Base-by-base conservation (phyloP, 2,329 filamentous ascomycete species). In the Hymenoscyphus linearis region DNA sequence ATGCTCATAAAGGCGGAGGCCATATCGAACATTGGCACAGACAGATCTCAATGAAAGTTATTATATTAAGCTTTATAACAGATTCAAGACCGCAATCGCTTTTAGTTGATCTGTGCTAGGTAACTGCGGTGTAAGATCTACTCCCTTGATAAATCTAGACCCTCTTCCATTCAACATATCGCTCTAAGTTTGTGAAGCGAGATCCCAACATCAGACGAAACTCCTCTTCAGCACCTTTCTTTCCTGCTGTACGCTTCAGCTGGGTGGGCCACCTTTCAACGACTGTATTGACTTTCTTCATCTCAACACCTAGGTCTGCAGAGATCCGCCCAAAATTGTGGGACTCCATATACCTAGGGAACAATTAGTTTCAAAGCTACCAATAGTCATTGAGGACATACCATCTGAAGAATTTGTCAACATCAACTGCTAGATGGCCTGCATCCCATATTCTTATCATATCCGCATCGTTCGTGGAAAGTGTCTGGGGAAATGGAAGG, bases 241-340 rank as follows among this genome's bases (percentile, higher is more conserved):
- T 58, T 35, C 63, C 56, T 26, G 63, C 57, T 4, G 62, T 60
- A 12, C 67, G 59, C 22, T 64, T 67, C 35, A 76, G 34, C 16
- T 67, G 65, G 35, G 64, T 62, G 4, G 74, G 74, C 74, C 74
- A 77, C 9, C 67, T 60, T 7, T 71, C 68, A 13, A 76, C 65
- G 47, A 77, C 70, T 0, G 71, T 74, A 36, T 76, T 65, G 2
- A 63, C 3, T 55, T 22, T 40, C 61, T 74, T 77, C 36, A 71
- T 65, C 52, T 54, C 62, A 60, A 72, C 34, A 1, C 68, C 62
- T 6, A 65, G 27, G 5, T 16, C 27, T 5, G 25, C 18, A 10
- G 54, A 62, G 13, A 62, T 26, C 26, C 59, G 26, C 35, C 55
- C 34, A 4, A 57, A 53, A n/a, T 52, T 26, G 9, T 18, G 25